phyloP scores from a whole-genome alignment of 768 basidiomycete species.

The Tylopilus sp. region DNA sequence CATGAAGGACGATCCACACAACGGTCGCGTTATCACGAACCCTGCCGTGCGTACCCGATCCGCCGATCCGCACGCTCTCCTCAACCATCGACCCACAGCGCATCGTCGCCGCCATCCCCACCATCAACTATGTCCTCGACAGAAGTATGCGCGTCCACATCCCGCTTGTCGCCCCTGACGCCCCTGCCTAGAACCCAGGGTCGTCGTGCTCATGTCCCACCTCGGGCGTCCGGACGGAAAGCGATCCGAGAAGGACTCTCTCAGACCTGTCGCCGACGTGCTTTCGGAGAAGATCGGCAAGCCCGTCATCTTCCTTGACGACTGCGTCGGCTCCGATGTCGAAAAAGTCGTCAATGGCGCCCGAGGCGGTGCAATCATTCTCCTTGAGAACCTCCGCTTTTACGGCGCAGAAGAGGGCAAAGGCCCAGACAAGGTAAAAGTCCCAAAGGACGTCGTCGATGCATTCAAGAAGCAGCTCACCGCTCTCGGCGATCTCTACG shows the following conservation, averaged over 20 bases:
- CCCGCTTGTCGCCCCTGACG: background rate
- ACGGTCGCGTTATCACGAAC: slow-evolving; percentile 93
- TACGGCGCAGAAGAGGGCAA: slow-evolving; percentile 99
- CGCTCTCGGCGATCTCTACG: slow-evolving; percentile 89
- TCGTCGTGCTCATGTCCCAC: slow-evolving; percentile 95
- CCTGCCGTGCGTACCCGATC: slow-evolving; percentile 68
- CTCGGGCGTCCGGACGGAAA: slow-evolving; percentile 96
- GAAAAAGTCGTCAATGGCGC: slow-evolving; percentile 69
- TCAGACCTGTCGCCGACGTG: slow-evolving; percentile 78
- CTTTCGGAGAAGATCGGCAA: slow-evolving; percentile 46
- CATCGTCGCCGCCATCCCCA: slow-evolving; percentile 94
- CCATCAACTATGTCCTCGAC: slow-evolving; percentile 89
- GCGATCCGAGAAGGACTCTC: slow-evolving; percentile 82
- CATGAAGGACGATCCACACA: slow-evolving; percentile 63
- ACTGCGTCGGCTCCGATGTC: slow-evolving; percentile 84
- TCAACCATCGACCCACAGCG: slow-evolving; percentile 51
- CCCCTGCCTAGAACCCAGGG: slow-evolving; percentile 58
- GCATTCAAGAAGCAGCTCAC: slow-evolving; percentile 88
- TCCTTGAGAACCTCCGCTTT: slow-evolving; percentile 98
- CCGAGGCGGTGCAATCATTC: slow-evolving; percentile 65
- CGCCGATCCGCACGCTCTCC: background rate
- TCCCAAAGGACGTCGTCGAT: slow-evolving; percentile 74
- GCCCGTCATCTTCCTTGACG: slow-evolving; percentile 75
- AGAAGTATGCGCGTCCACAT: slow-evolving; percentile 49
- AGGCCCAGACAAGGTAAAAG: slow-evolving; percentile 95